Evolutionary conservation across 2,329 filamentous ascomycete genomes (phyloP).

Genomic region (Conoideocrella luteorostrata): DNA sequence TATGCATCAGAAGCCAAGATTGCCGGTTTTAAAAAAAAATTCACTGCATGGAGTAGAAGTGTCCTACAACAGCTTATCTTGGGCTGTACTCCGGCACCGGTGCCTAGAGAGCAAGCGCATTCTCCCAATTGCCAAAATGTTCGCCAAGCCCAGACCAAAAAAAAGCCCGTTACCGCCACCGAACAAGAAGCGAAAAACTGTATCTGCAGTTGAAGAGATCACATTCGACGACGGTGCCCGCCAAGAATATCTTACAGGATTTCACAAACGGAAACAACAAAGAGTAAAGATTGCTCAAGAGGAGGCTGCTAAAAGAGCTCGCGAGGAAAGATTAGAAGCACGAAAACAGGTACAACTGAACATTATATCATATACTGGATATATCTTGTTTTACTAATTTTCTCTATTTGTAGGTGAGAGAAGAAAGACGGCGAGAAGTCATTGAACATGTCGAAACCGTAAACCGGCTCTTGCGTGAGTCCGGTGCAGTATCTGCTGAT

Average conservation of each 20-base stretch:
- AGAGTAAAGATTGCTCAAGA: conserved; percentile 81
- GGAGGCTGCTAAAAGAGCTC: conserved; percentile 67
- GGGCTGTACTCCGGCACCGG: not conserved
- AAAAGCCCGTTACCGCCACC: conserved; percentile 51
- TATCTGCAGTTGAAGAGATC: conserved; percentile 66
- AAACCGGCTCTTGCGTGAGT: conserved; percentile 60
- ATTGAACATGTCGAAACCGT: conserved; percentile 76
- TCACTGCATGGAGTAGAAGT: not conserved
- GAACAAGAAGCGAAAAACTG: conserved; percentile 60
- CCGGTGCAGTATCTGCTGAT: conserved; percentile 37
- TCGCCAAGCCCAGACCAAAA: conserved; percentile 53
- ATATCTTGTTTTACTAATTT: not conserved
- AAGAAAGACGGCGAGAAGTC: conserved; percentile 75
- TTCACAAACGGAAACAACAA: conserved; percentile 90
- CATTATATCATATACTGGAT: not conserved
- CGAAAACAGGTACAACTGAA: conserved; percentile 63
- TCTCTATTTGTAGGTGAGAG: conserved; percentile 56
- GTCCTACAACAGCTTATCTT: not conserved
- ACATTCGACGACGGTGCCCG: conserved; percentile 75
- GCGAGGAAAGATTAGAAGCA: conserved; percentile 66
- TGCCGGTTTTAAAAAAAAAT: not conserved
- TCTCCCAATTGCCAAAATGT: conserved; percentile 27
- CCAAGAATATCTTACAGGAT: conserved; percentile 85
- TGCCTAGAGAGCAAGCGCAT: not conserved
- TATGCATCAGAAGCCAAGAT: not conserved